These are phyloP conservation scores for Naganishia kalamii DNA, from an alignment of 768 basidiomycete genomes.

Conservation along the genomic window DNA sequence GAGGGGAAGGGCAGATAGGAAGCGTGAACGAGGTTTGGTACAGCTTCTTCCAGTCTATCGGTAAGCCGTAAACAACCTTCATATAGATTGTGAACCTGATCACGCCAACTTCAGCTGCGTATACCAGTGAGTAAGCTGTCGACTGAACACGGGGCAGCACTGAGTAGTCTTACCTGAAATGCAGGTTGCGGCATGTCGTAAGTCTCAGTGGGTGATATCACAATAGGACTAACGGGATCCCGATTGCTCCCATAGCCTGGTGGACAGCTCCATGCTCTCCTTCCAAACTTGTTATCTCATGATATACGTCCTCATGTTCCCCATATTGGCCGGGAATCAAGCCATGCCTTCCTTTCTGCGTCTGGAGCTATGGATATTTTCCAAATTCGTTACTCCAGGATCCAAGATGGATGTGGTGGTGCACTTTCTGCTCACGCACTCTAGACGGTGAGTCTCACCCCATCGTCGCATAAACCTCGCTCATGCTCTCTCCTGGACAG, in stretches of 20 bases:
- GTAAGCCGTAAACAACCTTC: not conserved
- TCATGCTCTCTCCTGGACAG: conserved; percentile 12
- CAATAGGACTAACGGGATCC: not conserved
- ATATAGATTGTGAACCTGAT: not conserved
- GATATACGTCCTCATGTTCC: conserved; percentile 31
- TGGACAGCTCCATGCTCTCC: conserved; percentile 35
- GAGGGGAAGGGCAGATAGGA: conserved; percentile 25
- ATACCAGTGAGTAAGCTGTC: not conserved
- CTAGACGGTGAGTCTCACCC: conserved; percentile 31
- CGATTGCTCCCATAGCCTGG: conserved; percentile 26
- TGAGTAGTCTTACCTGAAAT: not conserved
- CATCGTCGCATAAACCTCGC: no score
- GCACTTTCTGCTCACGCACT: conserved; percentile 42
- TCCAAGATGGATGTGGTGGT: conserved; percentile 32
- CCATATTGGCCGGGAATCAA: conserved; percentile 39
- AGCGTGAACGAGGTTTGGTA: conserved; percentile 35
- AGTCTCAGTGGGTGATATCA: not conserved
- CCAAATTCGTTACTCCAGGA: conserved; percentile 31
- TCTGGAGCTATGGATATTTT: conserved; percentile 36
- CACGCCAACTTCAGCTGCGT: not conserved
- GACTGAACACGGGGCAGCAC: not conserved
- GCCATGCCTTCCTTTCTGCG: conserved; percentile 39
- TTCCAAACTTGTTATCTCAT: conserved; percentile 33
- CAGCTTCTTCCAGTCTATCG: conserved; percentile 28
- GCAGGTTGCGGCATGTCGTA: conserved; percentile 10